Evolutionary conservation across 208 protist genomes (phyloP).

Genomic region (Tritrichomonas musculus): DNA sequence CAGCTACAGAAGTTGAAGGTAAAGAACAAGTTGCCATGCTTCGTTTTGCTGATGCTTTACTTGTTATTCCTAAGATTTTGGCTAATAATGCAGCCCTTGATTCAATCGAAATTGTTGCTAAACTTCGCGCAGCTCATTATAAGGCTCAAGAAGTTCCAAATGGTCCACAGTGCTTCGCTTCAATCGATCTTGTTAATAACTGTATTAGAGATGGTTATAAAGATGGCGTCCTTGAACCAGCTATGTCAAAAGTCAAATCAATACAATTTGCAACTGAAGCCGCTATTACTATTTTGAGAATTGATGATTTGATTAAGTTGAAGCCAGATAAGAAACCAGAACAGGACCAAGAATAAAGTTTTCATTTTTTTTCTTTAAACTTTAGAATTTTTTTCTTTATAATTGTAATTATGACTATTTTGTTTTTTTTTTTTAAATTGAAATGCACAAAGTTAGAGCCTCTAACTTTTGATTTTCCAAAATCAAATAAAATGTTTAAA

Average conservation of each 20-base stretch:
- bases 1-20: constrained; percentile 82
- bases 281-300: constrained; percentile 96
- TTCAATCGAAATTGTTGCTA: constrained; percentile 91
- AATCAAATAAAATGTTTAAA: too few species aligned
- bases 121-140: constrained; percentile 88
- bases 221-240: constrained; percentile 96
- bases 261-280: constrained; percentile 99
- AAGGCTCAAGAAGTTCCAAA: constrained; percentile 70
- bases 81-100: constrained; percentile 84
- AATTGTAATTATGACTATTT: too few species aligned
- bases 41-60: constrained; percentile 82
- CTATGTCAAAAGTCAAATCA: constrained; percentile 93
- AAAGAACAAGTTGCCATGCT: constrained; percentile 96
- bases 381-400: too few species aligned
- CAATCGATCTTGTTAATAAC: constrained; percentile 63
- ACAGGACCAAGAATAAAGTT: background rate
- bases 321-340: constrained; percentile 61
- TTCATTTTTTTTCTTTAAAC: too few species aligned
- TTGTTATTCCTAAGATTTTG: constrained; percentile 47
- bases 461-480: too few species aligned
- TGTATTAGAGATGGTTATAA: constrained; percentile 84
- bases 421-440: too few species aligned
- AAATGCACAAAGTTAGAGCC: too few species aligned
- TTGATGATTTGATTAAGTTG: constrained; percentile 97
- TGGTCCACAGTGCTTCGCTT: constrained; percentile 34